A percentile compares a stretch with the other conserved stretches of the same genome.
phyloP scores from a whole-genome alignment of 176 grass and related monocot genomes.

The Aechmea fasciata region DNA sequence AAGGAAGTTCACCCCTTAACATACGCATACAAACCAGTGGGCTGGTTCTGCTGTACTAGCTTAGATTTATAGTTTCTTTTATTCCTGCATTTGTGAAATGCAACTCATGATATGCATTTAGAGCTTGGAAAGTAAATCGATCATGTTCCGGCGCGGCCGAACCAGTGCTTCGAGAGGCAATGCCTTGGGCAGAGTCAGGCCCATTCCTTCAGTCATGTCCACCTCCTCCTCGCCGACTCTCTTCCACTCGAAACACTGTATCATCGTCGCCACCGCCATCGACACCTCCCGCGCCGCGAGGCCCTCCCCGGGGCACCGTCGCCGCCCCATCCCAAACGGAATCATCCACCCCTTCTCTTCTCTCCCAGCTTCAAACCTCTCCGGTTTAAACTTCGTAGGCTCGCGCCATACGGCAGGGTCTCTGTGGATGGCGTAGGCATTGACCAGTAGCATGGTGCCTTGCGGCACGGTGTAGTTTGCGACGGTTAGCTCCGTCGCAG shows the following conservation, averaged over 20 bases:
- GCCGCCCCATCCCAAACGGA: constrained; percentile 60
- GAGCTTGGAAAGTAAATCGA: constrained; percentile 14
- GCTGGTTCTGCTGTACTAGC: too few relatives aligned
- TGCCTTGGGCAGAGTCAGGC: constrained; percentile 30
- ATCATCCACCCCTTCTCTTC: constrained; percentile 21
- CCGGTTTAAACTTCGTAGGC: constrained; percentile 4
- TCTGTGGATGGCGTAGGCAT: constrained; percentile 39
- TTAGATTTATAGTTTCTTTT: too few relatives aligned
- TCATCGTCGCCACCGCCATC: constrained; percentile 32
- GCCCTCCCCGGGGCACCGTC: constrained; percentile 50
- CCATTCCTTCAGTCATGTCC: constrained; percentile 37
- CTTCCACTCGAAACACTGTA: constrained; percentile 74
- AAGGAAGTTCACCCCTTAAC: too few relatives aligned
- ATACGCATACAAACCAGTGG: too few relatives aligned
- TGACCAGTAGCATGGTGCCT: constrained; percentile 31
- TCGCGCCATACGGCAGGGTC: constrained; percentile 21
- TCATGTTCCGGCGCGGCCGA: constrained; percentile 27
- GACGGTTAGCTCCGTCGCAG: not conserved
- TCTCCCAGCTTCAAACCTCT: constrained; percentile 23
- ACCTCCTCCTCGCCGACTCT: constrained; percentile 18
- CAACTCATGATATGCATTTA: not conserved
- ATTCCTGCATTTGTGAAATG: not conserved
- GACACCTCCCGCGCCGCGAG: constrained; percentile 35
- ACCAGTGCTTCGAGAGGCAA: constrained; percentile 32
- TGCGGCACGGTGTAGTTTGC: not conserved